A percentile compares a stretch with the other conserved stretches of the same genome.
These are phyloP conservation scores for Nakazawaea pomicola DNA, from an alignment of 805 yeast species.

Conservation along the genomic window DNA sequence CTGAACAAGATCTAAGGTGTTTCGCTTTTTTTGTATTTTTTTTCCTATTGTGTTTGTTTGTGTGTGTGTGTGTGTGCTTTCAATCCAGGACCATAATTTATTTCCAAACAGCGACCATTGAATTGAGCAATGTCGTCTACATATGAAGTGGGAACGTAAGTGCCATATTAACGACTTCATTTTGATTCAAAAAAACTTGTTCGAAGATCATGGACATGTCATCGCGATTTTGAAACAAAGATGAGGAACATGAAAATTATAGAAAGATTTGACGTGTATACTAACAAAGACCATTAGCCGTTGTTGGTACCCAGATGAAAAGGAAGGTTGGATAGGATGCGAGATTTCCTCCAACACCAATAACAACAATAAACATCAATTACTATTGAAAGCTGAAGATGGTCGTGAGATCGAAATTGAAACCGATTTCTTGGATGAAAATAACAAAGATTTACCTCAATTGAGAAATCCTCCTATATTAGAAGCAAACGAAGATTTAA, in stretches of 20 bases:
- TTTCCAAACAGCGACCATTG: slow-evolving; percentile 18
- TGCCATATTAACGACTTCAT: no score
- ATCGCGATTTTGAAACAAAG: not conserved
- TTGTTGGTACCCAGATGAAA: slow-evolving; percentile 78
- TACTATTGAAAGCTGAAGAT: slow-evolving; percentile 51
- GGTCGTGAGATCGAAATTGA: slow-evolving; percentile 44
- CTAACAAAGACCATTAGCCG: slow-evolving; percentile 37
- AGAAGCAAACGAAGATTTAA: slow-evolving; percentile 92
- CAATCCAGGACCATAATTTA: no score
- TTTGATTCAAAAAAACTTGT: not conserved
- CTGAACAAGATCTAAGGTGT: no score
- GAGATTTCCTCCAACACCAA: slow-evolving; percentile 43
- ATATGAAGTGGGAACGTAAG: slow-evolving; percentile 53
- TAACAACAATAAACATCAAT: slow-evolving; percentile 36
- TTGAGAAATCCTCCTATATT: slow-evolving; percentile 87
- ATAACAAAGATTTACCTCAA: slow-evolving; percentile 61
- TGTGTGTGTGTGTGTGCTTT: no score
- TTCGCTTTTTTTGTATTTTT: no score
- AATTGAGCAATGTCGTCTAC: slow-evolving; percentile 32
- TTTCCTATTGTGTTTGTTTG: no score
- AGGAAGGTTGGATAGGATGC: slow-evolving; percentile 73
- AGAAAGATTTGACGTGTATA: not conserved
- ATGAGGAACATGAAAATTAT: not conserved
- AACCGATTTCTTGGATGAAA: slow-evolving; percentile 43
- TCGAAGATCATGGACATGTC: no score